phyloP scores from a whole-genome alignment of 1,284 basidiomycete species.

The Austropuccinia psidii region DNA sequence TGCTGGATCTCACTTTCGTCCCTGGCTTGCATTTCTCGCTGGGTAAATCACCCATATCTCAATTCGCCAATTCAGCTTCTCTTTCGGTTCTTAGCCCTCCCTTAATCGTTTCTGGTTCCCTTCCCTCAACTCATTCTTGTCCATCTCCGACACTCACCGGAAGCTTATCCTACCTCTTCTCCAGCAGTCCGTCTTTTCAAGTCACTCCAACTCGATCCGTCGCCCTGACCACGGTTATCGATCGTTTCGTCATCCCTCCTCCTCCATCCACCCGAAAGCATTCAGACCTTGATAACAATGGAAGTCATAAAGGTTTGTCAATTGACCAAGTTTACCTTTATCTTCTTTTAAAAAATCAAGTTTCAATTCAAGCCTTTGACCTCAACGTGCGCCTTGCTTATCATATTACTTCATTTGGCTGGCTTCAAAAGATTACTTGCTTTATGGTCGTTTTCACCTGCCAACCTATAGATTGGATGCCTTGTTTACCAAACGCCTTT shows the following conservation, averaged over 20 bases:
- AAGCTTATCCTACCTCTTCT: conserved; percentile 20
- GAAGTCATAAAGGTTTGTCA: conserved; percentile 18
- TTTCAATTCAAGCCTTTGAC: not conserved
- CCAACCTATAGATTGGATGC: conserved; percentile 26
- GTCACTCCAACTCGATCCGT: conserved; percentile 22
- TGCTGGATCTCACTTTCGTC: conserved; percentile 25
- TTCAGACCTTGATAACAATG: not conserved
- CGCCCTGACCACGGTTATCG: conserved; percentile 17
- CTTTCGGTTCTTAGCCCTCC: conserved; percentile 32
- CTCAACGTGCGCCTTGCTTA: not conserved
- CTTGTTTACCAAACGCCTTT: conserved; percentile 19
- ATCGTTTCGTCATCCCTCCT: conserved; percentile 15
- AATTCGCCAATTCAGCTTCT: conserved; percentile 30
- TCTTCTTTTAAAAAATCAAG: not conserved
- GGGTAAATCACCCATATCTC: conserved; percentile 23
- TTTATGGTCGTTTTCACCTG: conserved; percentile 29
- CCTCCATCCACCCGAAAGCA: conserved; percentile 13
- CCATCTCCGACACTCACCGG: conserved; percentile 28
- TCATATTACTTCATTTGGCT: not conserved
- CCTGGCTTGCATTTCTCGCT: conserved; percentile 29
- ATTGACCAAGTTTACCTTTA: conserved; percentile 13
- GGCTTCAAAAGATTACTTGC: conserved; percentile 6
- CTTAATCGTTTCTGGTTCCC: conserved; percentile 1
- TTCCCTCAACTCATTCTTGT: not conserved
- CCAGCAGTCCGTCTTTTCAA: conserved; percentile 15